Percentiles rank a stretch among this genome's conserved stretches.
These are phyloP conservation scores for Vaccinium darrowii DNA, from an alignment of 148 eudicot species.

Conservation along the genomic window DNA sequence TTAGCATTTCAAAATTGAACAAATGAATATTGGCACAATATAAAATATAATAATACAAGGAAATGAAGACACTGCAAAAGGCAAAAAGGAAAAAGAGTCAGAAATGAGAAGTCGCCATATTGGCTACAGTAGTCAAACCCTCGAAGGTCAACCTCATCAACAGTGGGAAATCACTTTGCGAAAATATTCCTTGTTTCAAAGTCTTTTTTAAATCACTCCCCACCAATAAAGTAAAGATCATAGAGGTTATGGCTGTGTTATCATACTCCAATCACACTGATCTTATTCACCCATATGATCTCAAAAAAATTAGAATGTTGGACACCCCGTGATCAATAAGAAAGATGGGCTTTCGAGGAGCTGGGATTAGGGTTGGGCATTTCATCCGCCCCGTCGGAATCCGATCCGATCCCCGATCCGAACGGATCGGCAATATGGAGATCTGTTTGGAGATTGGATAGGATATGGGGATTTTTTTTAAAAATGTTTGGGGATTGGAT, in stretches of 20 bases:
- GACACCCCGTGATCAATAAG: background rate
- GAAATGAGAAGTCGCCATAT: background rate
- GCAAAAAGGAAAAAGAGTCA: background rate
- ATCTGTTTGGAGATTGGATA: too few species aligned
- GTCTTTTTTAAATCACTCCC: background rate
- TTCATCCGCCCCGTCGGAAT: too few species aligned
- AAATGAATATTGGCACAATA: background rate
- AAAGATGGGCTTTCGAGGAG: background rate
- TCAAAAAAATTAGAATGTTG: too few species aligned
- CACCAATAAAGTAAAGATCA: background rate
- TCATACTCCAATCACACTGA: slow-evolving; percentile 16
- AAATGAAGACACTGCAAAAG: background rate
- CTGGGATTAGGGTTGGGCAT: too few species aligned
- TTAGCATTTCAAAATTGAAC: background rate
- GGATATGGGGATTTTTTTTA: too few species aligned
- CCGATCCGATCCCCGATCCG: too few species aligned
- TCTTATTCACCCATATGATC: background rate
- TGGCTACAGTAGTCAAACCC: background rate
- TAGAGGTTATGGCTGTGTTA: background rate
- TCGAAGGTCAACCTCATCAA: slow-evolving; percentile 13
- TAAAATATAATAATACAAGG: background rate
- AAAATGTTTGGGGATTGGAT: too few species aligned
- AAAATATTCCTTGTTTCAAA: slow-evolving; percentile 7
- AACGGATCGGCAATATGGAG: too few species aligned
- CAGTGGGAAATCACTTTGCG: slow-evolving; percentile 5